Evolutionary conservation across 1,139 yeast species (phyloP).

Genomic region (Yamadazyma friedrichii): DNA sequence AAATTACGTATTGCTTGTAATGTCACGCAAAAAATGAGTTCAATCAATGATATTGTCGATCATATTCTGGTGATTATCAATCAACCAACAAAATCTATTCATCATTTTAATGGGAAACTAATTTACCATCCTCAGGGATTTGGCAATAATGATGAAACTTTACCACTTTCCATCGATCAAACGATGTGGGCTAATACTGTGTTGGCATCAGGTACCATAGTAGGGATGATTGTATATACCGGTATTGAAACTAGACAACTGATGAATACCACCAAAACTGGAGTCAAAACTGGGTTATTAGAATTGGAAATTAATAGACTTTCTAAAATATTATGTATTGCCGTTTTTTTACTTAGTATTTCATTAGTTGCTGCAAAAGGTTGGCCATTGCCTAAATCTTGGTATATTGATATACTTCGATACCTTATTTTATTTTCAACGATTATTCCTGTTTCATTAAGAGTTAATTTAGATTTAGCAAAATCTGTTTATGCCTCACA

Average conservation of each 20-base stretch:
- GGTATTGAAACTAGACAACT: constrained; percentile 94
- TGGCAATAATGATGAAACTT: constrained; percentile 36
- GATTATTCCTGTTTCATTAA: constrained; percentile 90
- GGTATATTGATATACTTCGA: constrained; percentile 91
- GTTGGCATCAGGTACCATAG: constrained; percentile 86
- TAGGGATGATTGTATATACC: constrained; percentile 86
- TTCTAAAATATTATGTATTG: constrained; percentile 83
- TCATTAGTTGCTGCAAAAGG: constrained; percentile 80
- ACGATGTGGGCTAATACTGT: constrained; percentile 99
- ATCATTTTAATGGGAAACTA: constrained; percentile 73
- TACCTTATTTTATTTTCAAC: constrained; percentile 90
- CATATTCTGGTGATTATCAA: constrained; percentile 60
- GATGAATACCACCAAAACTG: constrained; percentile 83
- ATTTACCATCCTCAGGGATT: constrained; percentile 37
- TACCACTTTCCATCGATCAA: constrained; percentile 81
- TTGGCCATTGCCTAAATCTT: constrained; percentile 54
- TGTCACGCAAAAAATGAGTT: constrained; percentile 60
- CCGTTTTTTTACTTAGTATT: constrained; percentile 78
- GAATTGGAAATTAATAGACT: constrained; percentile 88
- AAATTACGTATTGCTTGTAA: constrained; percentile 78
- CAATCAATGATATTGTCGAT: constrained; percentile 32
- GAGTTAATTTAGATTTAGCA: constrained; percentile 94
- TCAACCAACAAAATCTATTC: constrained; percentile 82
- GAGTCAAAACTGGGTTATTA: constrained; percentile 86
- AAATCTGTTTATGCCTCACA: constrained; percentile 95